Evolutionary conservation across 495 filamentous ascomycete genomes (phyloP).

Genomic region (Tuber microsphaerosporum): DNA sequence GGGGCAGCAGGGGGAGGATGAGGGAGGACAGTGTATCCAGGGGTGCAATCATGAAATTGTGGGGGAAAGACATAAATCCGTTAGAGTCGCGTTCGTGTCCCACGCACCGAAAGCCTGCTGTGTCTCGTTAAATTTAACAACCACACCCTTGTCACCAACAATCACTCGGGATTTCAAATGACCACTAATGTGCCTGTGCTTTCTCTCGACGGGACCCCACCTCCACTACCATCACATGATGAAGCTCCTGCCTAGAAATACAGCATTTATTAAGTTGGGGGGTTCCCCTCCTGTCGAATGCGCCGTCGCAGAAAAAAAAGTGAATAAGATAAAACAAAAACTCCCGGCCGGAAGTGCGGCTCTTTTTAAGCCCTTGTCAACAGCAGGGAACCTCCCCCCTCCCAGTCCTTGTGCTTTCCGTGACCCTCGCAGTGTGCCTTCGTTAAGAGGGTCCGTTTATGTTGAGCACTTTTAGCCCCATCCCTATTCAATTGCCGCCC

Average conservation of each 20-base stretch:
- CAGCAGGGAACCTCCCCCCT: background rate
- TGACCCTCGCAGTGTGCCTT: background rate
- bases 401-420: background rate
- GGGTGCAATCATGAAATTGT: background rate
- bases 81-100: background rate
- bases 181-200: background rate
- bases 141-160: background rate
- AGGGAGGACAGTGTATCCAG: background rate
- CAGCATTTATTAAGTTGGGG: background rate
- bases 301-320: background rate
- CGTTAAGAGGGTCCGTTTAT: background rate
- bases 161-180: background rate
- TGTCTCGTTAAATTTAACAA: background rate
- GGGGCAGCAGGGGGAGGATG: background rate
- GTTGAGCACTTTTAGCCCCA: background rate
- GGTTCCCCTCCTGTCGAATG: background rate
- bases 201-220: background rate
- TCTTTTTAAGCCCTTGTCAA: constrained; percentile 2
- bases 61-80: background rate
- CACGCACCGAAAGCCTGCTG: background rate
- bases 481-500: background rate
- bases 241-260: background rate
- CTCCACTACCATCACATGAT: background rate
- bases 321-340: background rate
- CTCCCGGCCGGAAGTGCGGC: constrained; percentile 2